phyloP scores from a whole-genome alignment of 441 rosid species.

The Pelargonium australe region DNA sequence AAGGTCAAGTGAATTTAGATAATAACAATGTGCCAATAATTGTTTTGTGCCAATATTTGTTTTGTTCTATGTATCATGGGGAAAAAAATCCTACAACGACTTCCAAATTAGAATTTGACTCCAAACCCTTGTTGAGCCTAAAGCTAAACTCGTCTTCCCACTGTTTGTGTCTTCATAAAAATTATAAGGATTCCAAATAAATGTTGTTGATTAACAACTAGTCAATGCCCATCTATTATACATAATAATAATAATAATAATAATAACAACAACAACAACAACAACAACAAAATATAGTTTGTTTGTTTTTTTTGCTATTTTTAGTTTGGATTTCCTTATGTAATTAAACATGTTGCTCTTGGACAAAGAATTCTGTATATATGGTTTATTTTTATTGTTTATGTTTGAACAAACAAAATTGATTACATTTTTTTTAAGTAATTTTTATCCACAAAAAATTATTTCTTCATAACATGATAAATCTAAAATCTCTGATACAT shows the following conservation, averaged over 20 bases:
- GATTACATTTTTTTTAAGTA: too few species aligned
- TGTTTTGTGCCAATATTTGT: neutral
- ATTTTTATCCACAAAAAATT: too few species aligned
- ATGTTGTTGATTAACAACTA: neutral
- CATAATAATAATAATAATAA: neutral
- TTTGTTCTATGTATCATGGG: neutral
- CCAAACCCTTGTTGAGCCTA: neutral
- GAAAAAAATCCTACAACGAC: neutral
- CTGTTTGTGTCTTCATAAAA: neutral
- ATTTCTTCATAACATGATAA: too few species aligned
- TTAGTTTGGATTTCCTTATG: too few species aligned
- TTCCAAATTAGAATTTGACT: neutral
- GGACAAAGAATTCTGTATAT: too few species aligned
- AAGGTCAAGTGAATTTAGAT: neutral
- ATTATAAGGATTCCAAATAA: neutral
- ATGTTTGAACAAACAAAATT: too few species aligned
- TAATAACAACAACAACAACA: too few species aligned
- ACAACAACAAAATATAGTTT: too few species aligned
- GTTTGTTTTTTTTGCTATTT: too few species aligned
- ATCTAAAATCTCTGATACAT: too few species aligned
- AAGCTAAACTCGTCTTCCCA: neutral
- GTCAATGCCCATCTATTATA: neutral
- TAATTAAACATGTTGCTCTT: too few species aligned
- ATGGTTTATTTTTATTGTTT: too few species aligned
- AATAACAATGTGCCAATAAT: neutral